These are phyloP conservation scores for Septoria linicola DNA, from an alignment of 2,329 filamentous ascomycete species.

Conservation along the genomic window DNA sequence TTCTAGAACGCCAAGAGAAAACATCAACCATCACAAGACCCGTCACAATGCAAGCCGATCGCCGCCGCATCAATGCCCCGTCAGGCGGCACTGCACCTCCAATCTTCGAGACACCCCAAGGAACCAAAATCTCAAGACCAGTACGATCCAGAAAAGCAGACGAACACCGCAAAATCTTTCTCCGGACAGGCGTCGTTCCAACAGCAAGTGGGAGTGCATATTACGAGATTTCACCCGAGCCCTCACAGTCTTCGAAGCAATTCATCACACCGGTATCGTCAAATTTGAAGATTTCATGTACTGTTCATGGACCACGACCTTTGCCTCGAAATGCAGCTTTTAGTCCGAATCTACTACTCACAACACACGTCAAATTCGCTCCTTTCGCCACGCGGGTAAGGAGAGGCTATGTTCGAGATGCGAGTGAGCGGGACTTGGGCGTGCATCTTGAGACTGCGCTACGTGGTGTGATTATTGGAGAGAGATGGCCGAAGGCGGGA, in stretches of 20 bases:
- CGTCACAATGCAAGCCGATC: slow-evolving; percentile 60
- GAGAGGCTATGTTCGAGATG: slow-evolving; percentile 81
- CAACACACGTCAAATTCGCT: slow-evolving; percentile 93
- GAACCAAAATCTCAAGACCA: slow-evolving; percentile 49
- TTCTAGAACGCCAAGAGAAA: slow-evolving; percentile 12
- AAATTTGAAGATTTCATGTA: slow-evolving; percentile 87
- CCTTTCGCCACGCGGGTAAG: slow-evolving; percentile 84
- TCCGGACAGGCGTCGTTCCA: slow-evolving; percentile 88
- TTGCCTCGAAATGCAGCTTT: slow-evolving; percentile 87
- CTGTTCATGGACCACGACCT: slow-evolving; percentile 88
- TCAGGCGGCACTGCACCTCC: slow-evolving; percentile 73
- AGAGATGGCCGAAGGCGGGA: slow-evolving; percentile 97
- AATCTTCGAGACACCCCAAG: slow-evolving; percentile 60
- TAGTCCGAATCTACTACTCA: slow-evolving; percentile 86
- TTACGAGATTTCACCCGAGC: slow-evolving; percentile 57
- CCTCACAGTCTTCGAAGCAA: slow-evolving; percentile 41
- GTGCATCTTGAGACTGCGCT: slow-evolving; percentile 90
- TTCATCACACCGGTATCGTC: slow-evolving; percentile 56
- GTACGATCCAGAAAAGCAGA: slow-evolving; percentile 62
- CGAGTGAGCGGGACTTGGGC: slow-evolving; percentile 82
- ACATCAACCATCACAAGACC: slow-evolving; percentile 12
- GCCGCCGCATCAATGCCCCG: slow-evolving; percentile 87
- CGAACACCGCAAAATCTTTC: slow-evolving; percentile 80
- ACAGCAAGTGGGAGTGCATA: slow-evolving; percentile 93
- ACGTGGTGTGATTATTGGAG: slow-evolving; percentile 83